Conservation (phyloP, 441 rosid species). For the Kokia cookei region DNA sequence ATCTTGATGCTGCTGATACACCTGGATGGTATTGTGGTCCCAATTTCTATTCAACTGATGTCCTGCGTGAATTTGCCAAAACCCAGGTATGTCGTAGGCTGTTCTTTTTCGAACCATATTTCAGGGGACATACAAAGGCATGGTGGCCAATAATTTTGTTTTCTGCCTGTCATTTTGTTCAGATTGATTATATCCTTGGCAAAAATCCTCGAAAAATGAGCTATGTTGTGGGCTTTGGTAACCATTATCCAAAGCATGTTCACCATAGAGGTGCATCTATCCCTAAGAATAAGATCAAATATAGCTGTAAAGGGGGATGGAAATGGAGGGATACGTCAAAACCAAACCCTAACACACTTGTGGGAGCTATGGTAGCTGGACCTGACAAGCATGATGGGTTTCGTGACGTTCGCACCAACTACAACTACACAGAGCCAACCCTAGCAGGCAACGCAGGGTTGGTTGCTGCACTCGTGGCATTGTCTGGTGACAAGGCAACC, state of each 20-base stretch:
- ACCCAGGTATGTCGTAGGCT: constrained; percentile 45
- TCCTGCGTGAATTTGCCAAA: constrained; percentile 65
- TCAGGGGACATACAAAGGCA: background rate
- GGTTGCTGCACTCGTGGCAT: constrained; percentile 84
- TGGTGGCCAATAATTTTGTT: background rate
- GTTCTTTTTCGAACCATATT: background rate
- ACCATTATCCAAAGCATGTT: constrained; percentile 64
- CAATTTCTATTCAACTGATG: constrained; percentile 58
- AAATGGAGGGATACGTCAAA: constrained; percentile 69
- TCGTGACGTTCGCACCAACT: constrained; percentile 71
- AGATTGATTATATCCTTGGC: constrained; percentile 87
- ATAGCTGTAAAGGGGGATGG: constrained; percentile 89
- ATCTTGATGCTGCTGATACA: constrained; percentile 82
- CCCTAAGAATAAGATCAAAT: constrained; percentile 66
- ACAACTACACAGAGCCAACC: constrained; percentile 90
- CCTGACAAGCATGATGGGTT: constrained; percentile 83
- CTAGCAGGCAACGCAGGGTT: constrained; percentile 87
- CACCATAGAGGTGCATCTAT: constrained; percentile 97
- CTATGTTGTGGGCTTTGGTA: constrained; percentile 83
- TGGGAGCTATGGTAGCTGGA: constrained; percentile 97
- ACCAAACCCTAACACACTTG: constrained; percentile 67
- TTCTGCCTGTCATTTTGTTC: constrained; percentile 12
- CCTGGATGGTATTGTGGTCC: constrained; percentile 93
- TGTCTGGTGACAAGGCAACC: constrained; percentile 51
- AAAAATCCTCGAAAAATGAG: constrained; percentile 93